A percentile compares a stretch with the other conserved stretches of the same genome.
phyloP scores from a whole-genome alignment of 805 yeast species.

The Isabelozyma pseudorhagii region DNA sequence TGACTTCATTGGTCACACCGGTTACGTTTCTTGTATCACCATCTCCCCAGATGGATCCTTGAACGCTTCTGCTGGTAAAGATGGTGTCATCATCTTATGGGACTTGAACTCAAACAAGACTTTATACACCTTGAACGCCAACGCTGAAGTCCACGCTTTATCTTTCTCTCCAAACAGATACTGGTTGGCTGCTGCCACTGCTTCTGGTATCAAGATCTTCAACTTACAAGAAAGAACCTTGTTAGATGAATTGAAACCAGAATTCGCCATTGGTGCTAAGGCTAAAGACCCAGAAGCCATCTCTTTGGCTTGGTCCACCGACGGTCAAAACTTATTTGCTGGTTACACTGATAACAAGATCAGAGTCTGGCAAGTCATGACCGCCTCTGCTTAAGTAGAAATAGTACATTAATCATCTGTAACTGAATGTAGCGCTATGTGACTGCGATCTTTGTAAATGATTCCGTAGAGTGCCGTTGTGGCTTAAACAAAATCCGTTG shows the following conservation, averaged over 20 bases:
- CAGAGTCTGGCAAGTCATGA: constrained; percentile 99
- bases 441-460: too few relatives aligned
- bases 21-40: constrained; percentile 95
- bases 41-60: constrained; percentile 99
- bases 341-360: constrained; percentile 99
- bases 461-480: too few relatives aligned
- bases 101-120: constrained; percentile 82
- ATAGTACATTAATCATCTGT: constrained; percentile 2
- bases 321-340: constrained; percentile 98
- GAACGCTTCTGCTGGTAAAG: constrained; percentile 99
- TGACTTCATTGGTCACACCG: constrained; percentile 99
- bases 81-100: constrained; percentile 98
- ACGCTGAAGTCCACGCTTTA: constrained; percentile 96
- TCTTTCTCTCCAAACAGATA: constrained; percentile 99
- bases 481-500: too few relatives aligned
- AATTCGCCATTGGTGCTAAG: constrained; percentile 81
- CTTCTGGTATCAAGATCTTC: constrained; percentile 96
- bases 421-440: background rate
- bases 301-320: constrained; percentile 99
- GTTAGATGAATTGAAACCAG: constrained; percentile 98
- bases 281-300: constrained; percentile 98
- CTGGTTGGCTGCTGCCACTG: constrained; percentile 99
- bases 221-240: constrained; percentile 92
- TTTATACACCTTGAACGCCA: constrained; percentile 90
- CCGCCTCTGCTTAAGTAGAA: constrained; percentile 50